Evolutionary conservation across 2,329 filamentous ascomycete genomes (phyloP).

Genomic region (Biscogniauxia sp.): DNA sequence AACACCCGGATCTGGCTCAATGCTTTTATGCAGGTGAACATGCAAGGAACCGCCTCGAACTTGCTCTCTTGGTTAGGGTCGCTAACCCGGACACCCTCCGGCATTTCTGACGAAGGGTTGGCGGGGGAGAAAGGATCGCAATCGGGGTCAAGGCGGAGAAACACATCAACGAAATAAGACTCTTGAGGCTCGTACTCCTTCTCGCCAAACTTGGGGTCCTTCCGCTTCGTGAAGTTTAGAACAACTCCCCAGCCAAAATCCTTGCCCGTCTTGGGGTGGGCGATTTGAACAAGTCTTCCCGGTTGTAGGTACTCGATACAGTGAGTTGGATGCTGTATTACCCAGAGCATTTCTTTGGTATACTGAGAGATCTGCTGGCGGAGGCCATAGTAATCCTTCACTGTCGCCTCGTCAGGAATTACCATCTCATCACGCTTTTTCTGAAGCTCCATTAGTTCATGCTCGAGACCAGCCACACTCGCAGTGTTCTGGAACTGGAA

Average conservation of each 20-base stretch:
- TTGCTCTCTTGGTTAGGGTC: conserved; percentile 62
- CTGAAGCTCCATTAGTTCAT: conserved; percentile 76
- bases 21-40: conserved; percentile 80
- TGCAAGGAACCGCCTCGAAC: conserved; percentile 81
- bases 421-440: conserved; percentile 68
- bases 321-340: conserved; percentile 90
- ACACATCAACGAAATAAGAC: conserved; percentile 77
- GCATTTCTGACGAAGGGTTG: conserved; percentile 47
- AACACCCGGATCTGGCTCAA: conserved; percentile 83
- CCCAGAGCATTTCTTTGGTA: conserved; percentile 82
- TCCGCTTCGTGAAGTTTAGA: conserved; percentile 68
- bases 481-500: conserved; percentile 97
- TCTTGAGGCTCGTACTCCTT: conserved; percentile 73
- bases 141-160: conserved; percentile 59
- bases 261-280: conserved; percentile 62
- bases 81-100: conserved; percentile 63
- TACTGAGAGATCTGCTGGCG: conserved; percentile 81
- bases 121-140: conserved; percentile 44
- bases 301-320: conserved; percentile 80
- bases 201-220: conserved; percentile 62
- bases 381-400: conserved; percentile 92
- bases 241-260: conserved; percentile 97
- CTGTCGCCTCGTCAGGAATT: conserved; percentile 81
- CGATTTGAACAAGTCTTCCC: conserved; percentile 85
- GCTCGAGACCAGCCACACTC: conserved; percentile 79